phyloP scores from a whole-genome alignment of 495 filamentous ascomycete genomes.

The Penicillium pulvis region DNA sequence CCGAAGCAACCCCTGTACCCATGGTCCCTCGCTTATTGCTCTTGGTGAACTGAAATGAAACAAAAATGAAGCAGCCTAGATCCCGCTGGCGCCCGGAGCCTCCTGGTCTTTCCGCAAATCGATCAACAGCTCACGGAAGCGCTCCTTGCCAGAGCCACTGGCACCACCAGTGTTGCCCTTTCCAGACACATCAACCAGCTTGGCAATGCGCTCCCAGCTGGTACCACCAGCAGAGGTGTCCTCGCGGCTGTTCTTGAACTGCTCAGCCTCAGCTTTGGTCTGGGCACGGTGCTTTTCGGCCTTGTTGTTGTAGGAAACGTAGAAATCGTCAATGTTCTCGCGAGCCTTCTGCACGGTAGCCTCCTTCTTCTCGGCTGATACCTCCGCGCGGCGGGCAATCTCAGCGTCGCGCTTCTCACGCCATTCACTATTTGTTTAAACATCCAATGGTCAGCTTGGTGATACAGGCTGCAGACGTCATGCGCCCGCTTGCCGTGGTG shows the following conservation, averaged over 20 bases:
- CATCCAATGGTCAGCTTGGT: conserved; percentile 6
- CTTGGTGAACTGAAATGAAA: background rate
- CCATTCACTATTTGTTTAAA: conserved; percentile 64
- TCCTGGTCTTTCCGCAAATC: conserved; percentile 92
- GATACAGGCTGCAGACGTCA: background rate
- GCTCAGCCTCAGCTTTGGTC: conserved; percentile 88
- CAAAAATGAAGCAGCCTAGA: conserved; percentile 29
- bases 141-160: conserved; percentile 86
- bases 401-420: conserved; percentile 81
- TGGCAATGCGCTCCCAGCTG: conserved; percentile 97
- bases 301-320: conserved; percentile 98
- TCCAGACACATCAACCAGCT: conserved; percentile 92
- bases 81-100: conserved; percentile 72
- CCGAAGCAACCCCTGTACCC: conserved; percentile 4
- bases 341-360: conserved; percentile 84
- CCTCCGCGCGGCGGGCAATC: conserved; percentile 74
- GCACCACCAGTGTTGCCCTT: conserved; percentile 86
- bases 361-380: conserved; percentile 73
- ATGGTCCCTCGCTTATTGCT: background rate
- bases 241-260: conserved; percentile 85
- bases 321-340: conserved; percentile 95
- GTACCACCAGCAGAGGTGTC: conserved; percentile 93
- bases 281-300: conserved; percentile 87
- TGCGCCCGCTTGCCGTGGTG: conserved; percentile 11
- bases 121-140: conserved; percentile 88